These are phyloP conservation scores for Vitis amurensis DNA, from an alignment of 164 flowering plant species.

Conservation along the genomic window DNA sequence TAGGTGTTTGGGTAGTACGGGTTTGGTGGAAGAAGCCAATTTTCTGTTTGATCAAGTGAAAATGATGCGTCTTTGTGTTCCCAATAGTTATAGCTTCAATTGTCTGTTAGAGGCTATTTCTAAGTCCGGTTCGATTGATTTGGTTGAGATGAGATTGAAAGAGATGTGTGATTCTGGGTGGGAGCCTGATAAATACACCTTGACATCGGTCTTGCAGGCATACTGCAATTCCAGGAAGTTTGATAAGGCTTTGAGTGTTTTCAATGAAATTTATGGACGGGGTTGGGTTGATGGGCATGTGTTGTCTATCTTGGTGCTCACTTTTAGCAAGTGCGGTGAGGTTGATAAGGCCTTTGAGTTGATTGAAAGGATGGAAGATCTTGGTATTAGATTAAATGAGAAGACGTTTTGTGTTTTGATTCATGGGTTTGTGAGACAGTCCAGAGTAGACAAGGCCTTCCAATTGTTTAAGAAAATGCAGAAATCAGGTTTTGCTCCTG, in stretches of 20 bases:
- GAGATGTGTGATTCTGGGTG: slow-evolving; percentile 65
- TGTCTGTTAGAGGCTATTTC: slow-evolving; percentile 73
- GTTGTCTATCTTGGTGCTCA: slow-evolving; percentile 46
- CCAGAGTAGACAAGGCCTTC: slow-evolving; percentile 62
- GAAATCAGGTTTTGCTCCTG: slow-evolving; percentile 43
- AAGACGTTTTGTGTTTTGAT: slow-evolving; percentile 64
- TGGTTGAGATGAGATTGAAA: slow-evolving; percentile 57
- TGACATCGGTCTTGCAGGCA: slow-evolving; percentile 64
- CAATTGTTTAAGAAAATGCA: slow-evolving; percentile 67
- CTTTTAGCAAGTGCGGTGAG: slow-evolving; percentile 68
- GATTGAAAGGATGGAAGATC: slow-evolving; percentile 57
- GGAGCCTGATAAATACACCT: slow-evolving; percentile 55
- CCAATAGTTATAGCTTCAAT: slow-evolving; percentile 66
- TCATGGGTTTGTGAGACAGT: slow-evolving; percentile 65
- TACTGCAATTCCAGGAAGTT: slow-evolving; percentile 65
- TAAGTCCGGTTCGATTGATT: slow-evolving; percentile 37
- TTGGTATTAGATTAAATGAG: slow-evolving; percentile 50
- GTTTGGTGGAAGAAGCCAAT: slow-evolving; percentile 65
- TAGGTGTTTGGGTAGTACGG: slow-evolving; percentile 71
- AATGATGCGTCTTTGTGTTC: slow-evolving; percentile 47
- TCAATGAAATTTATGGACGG: slow-evolving; percentile 42
- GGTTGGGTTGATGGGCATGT: slow-evolving; percentile 74
- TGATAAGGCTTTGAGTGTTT: slow-evolving; percentile 60
- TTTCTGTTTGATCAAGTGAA: slow-evolving; percentile 56
- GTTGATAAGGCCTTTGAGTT: slow-evolving; percentile 71